A percentile compares a stretch with the other conserved stretches of the same genome.
Conservation (phyloP, 495 filamentous ascomycete genomes). For the Podospora conica region DNA sequence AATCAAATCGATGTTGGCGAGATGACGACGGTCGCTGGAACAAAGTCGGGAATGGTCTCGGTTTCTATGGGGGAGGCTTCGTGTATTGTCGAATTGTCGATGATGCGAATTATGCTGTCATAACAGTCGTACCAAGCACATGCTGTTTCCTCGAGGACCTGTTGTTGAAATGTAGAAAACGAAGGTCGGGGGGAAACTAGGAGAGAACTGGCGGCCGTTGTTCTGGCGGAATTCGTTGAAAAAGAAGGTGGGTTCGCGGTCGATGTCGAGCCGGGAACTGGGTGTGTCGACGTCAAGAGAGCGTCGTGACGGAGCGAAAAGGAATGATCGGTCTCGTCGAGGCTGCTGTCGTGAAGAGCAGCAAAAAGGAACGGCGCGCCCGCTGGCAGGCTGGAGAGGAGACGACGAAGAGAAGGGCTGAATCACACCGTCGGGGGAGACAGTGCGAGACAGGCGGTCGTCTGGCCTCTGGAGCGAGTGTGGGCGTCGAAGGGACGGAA, state of each 20-base stretch:
- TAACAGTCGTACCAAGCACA: conserved; percentile 24
- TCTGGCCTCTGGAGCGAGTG: conserved; percentile 15
- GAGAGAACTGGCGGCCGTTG: background rate
- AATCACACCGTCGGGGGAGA: conserved; percentile 30
- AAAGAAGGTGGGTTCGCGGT: conserved; percentile 8
- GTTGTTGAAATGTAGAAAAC: background rate
- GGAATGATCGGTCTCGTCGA: conserved; percentile 13
- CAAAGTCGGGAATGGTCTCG: background rate
- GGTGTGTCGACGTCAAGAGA: conserved; percentile 15
- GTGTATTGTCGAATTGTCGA: conserved; percentile 14
- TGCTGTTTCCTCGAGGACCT: conserved; percentile 8
- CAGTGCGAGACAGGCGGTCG: conserved; percentile 24
- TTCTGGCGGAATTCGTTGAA: background rate
- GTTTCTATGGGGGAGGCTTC: conserved; percentile 7
- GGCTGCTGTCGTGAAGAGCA: background rate
- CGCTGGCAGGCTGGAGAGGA: conserved; percentile 37
- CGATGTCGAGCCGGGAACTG: conserved; percentile 10
- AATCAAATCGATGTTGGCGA: background rate
- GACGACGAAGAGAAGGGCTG: conserved; percentile 30
- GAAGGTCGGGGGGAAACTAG: conserved; percentile 1
- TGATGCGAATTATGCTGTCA: conserved; percentile 21
- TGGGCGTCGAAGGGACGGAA: conserved; percentile 5
- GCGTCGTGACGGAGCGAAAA: conserved; percentile 22
- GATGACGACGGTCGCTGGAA: conserved; percentile 3
- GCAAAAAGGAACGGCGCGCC: conserved; percentile 43